phyloP scores from a whole-genome alignment of 495 filamentous ascomycete genomes.

The Lasiosphaeriaceae sp. region DNA sequence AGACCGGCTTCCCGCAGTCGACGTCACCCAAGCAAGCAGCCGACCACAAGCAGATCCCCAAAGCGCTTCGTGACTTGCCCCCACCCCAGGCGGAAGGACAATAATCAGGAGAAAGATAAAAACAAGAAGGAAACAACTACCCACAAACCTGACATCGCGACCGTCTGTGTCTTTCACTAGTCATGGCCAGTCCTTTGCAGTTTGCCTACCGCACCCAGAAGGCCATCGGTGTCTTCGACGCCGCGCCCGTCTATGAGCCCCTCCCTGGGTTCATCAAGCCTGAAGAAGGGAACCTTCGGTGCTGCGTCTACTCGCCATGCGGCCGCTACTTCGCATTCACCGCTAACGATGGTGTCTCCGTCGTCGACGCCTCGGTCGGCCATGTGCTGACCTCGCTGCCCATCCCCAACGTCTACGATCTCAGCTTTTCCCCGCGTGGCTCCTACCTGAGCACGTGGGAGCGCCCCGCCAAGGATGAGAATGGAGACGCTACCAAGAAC shows the following conservation, averaged over 20 bases:
- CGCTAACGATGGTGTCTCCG: slow-evolving; percentile 77
- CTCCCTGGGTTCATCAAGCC: slow-evolving; percentile 84
- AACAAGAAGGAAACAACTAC: slow-evolving; percentile 14
- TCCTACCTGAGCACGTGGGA: slow-evolving; percentile 97
- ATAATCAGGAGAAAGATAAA: slow-evolving; percentile 12
- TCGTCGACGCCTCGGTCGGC: slow-evolving; percentile 78
- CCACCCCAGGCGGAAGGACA: no score
- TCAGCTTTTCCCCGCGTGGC: slow-evolving; percentile 89
- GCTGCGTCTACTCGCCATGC: slow-evolving; percentile 89
- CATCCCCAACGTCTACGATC: slow-evolving; percentile 80
- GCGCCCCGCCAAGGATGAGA: slow-evolving; percentile 83
- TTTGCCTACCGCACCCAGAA: slow-evolving; percentile 95
- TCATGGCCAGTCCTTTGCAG: slow-evolving; percentile 87
- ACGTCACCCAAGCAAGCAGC: no score
- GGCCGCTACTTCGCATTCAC: slow-evolving; percentile 96
- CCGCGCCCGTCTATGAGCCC: slow-evolving; percentile 78
- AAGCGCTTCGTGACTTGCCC: not conserved
- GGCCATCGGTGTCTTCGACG: slow-evolving; percentile 89
- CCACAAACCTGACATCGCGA: slow-evolving; percentile 23
- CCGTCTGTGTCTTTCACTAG: slow-evolving; percentile 73
- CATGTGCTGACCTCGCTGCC: slow-evolving; percentile 69
- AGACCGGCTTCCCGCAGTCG: no score
- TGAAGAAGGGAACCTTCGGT: slow-evolving; percentile 82
- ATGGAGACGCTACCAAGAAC: slow-evolving; percentile 90
- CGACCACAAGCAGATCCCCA: not conserved